Percentiles rank a stretch among this genome's conserved stretches.
Evolutionary conservation across 2,329 filamentous ascomycete species (phyloP).

Genomic region (Stagonosporopsis rhizophila): DNA sequence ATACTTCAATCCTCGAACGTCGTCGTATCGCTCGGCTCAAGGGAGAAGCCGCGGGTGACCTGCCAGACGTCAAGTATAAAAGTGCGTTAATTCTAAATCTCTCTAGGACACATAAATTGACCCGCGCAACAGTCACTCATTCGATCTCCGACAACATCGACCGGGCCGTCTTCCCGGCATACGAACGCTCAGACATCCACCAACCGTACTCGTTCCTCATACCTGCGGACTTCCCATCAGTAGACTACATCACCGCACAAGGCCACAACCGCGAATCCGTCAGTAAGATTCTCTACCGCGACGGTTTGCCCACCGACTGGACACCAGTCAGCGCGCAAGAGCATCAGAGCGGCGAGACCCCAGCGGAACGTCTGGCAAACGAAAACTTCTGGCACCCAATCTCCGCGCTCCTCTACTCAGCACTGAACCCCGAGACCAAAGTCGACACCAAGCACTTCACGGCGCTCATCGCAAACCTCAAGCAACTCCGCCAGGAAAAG

Average conservation of each 20-base stretch:
- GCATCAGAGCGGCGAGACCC: background rate
- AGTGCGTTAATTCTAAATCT: slow-evolving; percentile 23
- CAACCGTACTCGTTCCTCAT: slow-evolving; percentile 22
- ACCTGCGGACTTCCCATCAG: slow-evolving; percentile 21
- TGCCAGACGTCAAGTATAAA: slow-evolving; percentile 24
- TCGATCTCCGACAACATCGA: slow-evolving; percentile 40
- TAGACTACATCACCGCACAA: slow-evolving; percentile 15
- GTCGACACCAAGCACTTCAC: slow-evolving; percentile 4
- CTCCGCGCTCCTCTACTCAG: slow-evolving; percentile 4
- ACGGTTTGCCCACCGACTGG: slow-evolving; percentile 11
- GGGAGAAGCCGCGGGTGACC: slow-evolving; percentile 31
- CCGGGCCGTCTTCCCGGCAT: slow-evolving; percentile 33
- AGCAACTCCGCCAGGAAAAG: slow-evolving; percentile 19
- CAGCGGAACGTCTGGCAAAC: background rate
- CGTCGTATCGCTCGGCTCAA: slow-evolving; percentile 42
- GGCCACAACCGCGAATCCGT: slow-evolving; percentile 17
- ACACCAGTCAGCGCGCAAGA: background rate
- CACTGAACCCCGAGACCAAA: slow-evolving; percentile 1
- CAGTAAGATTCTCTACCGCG: slow-evolving; percentile 24
- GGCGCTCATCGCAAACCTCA: slow-evolving; percentile 7
- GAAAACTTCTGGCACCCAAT: slow-evolving; percentile 12
- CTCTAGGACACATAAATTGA: slow-evolving; percentile 13
- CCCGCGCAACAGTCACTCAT: slow-evolving; percentile 21
- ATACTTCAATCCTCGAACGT: slow-evolving; percentile 41
- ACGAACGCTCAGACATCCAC: slow-evolving; percentile 17